Conservation (phyloP, 1,139 yeast genomes). For the Debaryomyces nepalensis region DNA sequence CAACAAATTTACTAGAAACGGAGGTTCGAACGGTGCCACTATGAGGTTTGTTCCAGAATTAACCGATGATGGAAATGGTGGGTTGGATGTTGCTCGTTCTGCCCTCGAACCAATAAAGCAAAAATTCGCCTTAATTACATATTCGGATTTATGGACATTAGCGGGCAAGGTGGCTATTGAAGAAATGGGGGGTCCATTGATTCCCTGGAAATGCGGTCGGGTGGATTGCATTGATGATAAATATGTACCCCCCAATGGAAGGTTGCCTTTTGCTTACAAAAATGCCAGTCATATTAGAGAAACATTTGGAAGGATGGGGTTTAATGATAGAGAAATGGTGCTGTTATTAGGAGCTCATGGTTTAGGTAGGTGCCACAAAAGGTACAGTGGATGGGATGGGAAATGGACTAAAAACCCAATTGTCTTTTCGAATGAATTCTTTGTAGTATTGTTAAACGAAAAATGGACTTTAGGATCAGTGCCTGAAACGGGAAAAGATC, state of each 20-base stretch:
- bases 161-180: conserved; percentile 67
- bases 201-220: conserved; percentile 66
- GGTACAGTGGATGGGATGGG: conserved; percentile 51
- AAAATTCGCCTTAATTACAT: conserved; percentile 57
- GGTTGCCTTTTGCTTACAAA: conserved; percentile 61
- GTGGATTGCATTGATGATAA: conserved; percentile 56
- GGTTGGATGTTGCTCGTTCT: conserved; percentile 58
- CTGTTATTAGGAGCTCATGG: conserved; percentile 69
- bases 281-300: conserved; percentile 58
- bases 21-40: conserved; percentile 73
- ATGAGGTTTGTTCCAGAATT: conserved; percentile 60
- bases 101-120: conserved; percentile 62
- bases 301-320: conserved; percentile 63
- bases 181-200: conserved; percentile 62
- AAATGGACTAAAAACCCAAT: conserved; percentile 44
- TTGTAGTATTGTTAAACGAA: conserved; percentile 33
- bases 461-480: conserved; percentile 38
- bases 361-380: conserved; percentile 65
- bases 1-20: conserved; percentile 56
- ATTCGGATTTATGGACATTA: conserved; percentile 69
- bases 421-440: conserved; percentile 44
- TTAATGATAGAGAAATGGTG: conserved; percentile 65
- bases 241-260: conserved; percentile 64
- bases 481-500: conserved; percentile 46
- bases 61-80: conserved; percentile 59